Evolutionary conservation across 352 stramenopile genomes (phyloP), one percentile per base, ranked within the genome.

Genomic region (Sclerospora graminicola): DNA sequence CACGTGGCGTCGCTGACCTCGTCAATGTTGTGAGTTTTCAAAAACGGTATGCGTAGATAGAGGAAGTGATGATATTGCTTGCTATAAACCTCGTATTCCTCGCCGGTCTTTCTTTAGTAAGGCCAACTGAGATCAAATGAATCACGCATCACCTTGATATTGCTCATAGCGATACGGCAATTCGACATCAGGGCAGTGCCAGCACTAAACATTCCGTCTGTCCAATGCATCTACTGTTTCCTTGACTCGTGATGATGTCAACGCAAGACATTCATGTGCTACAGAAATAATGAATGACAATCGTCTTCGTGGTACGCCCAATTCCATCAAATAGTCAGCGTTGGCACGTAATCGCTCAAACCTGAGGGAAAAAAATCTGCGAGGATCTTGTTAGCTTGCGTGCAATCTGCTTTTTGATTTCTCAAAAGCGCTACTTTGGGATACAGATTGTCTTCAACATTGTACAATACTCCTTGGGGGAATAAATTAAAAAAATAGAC

Each of bases 401-500:
- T 0, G 57, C 45, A 9, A 85, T 54, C 18, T 80, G 60, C 16
- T 41, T 18, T 10, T 69, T 24, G 19, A 8, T 58, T 21, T 23
- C 46, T 45, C 10, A 83, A 45, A 20, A 63, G 51, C 8, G 61
- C 38, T 1, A 74, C 36, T 48, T 85, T 85, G 0, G 34, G n/a
- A 14, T 83, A 45, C 26, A 82, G 45, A 27, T 63, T 82, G 0
- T 38, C 27, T 20, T 34, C 13, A n/a, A 60, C 56, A 31, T 35
- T 70, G 19, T 54, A 57, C 4, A 54, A 69, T 14, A 56, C 33
- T 11, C 38, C 59, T 18, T 69, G 54, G 0, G 73, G 73, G 47
- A 78, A 80, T 13, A 81, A 45, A 7, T 49, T 57, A 30, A 81
- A 63, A 16, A 83, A 27, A 48, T 77, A 85, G n/a, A 56, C 38